Percentiles rank a stretch among this genome's conserved stretches.
These are phyloP conservation scores for Cladosporium oxysporum DNA, from an alignment of 2,329 filamentous ascomycete genomes.

Conservation along the genomic window DNA sequence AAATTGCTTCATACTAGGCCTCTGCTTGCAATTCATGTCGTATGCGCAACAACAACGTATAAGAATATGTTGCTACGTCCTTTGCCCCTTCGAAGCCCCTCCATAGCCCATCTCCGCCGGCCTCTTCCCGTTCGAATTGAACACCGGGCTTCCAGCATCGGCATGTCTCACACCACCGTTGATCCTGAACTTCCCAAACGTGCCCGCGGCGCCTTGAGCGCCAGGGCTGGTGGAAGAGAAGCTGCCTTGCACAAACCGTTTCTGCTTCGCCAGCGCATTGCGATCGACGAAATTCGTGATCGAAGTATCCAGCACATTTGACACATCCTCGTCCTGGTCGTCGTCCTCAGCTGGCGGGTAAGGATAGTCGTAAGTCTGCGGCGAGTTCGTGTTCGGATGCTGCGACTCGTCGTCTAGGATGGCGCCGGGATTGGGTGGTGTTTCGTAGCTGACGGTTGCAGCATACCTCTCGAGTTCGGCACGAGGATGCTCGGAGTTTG, in stretches of 20 bases:
- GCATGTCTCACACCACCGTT: background rate
- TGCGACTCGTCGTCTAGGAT: slow-evolving; percentile 27
- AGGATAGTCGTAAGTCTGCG: slow-evolving; percentile 9
- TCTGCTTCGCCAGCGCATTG: slow-evolving; percentile 24
- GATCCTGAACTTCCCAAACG: slow-evolving; percentile 15
- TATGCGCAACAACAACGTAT: too few relatives aligned
- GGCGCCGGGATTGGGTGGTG: slow-evolving; percentile 33
- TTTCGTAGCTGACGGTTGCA: slow-evolving; percentile 31
- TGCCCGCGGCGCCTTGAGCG: background rate
- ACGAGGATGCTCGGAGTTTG: background rate
- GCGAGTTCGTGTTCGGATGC: slow-evolving; percentile 2
- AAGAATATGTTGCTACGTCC: background rate
- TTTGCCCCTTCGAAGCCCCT: slow-evolving; percentile 4
- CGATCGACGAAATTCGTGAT: slow-evolving; percentile 21
- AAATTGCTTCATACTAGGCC: too few relatives aligned
- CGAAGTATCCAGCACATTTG: slow-evolving; percentile 16
- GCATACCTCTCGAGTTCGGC: background rate
- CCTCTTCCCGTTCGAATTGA: slow-evolving; percentile 30
- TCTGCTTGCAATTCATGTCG: too few relatives aligned
- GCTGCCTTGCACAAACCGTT: slow-evolving; percentile 20
- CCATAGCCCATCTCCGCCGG: slow-evolving; percentile 19
- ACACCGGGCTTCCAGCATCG: background rate
- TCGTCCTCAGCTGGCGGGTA: slow-evolving; percentile 18
- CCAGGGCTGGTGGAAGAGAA: background rate
- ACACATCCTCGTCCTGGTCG: slow-evolving; percentile 20